Evolutionary conservation across 495 filamentous ascomycete genomes (phyloP).

Genomic region (Pyrenopolyporus hunteri): DNA sequence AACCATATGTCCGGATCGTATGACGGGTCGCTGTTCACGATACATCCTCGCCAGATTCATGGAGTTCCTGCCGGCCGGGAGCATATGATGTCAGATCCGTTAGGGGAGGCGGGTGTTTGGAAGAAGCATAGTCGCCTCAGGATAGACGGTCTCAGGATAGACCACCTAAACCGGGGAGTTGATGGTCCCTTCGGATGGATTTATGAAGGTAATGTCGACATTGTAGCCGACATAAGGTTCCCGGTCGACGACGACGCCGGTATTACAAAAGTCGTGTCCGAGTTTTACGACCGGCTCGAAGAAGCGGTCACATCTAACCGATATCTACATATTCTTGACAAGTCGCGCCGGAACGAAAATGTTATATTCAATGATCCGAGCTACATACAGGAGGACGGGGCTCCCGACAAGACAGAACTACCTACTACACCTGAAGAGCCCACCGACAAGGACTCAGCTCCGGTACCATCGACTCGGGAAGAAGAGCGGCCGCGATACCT

Average conservation of each 20-base stretch:
- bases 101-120: conserved; percentile 69
- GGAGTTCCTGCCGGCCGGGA: conserved; percentile 57
- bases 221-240: conserved; percentile 93
- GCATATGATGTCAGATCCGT: conserved; percentile 51
- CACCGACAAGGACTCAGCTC: conserved; percentile 3
- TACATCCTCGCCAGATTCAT: conserved; percentile 91
- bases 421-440: conserved; percentile 5
- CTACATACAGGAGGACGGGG: conserved; percentile 17
- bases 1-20: conserved; percentile 96
- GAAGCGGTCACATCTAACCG: conserved; percentile 82
- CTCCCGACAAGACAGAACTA: conserved; percentile 1
- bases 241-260: conserved; percentile 85
- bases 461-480: conserved; percentile 5
- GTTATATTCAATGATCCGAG: conserved; percentile 38
- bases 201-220: conserved; percentile 92
- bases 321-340: conserved; percentile 56
- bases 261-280: conserved; percentile 87
- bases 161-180: conserved; percentile 93
- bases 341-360: conserved; percentile 37
- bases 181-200: conserved; percentile 98
- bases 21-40: conserved; percentile 95
- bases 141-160: conserved; percentile 92
- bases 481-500: conserved; percentile 71
- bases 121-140: conserved; percentile 91
- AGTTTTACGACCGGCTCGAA: conserved; percentile 93